Evolutionary conservation across 345 rosid genomes (phyloP).

Genomic region (Physaria fendleri): DNA sequence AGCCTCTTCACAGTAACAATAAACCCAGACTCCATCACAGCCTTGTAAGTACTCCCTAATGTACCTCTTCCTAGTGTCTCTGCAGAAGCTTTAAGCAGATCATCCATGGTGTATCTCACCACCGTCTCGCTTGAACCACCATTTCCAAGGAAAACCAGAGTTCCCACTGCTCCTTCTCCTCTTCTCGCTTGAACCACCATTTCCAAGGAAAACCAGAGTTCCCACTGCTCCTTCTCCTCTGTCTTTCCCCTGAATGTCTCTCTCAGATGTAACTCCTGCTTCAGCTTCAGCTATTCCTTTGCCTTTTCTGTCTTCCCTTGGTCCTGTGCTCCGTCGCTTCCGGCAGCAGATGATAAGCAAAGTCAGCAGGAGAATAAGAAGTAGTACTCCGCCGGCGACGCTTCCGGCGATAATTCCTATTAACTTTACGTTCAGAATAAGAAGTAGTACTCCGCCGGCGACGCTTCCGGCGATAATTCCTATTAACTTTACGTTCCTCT

Average conservation of each 20-base stretch:
- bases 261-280: conserved; percentile 17
- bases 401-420: conserved; percentile 49
- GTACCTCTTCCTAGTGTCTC: conserved; percentile 89
- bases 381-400: conserved; percentile 41
- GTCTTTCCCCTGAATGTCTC: conserved; percentile 36
- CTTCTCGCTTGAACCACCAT: conserved; percentile 31
- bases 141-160: conserved; percentile 73
- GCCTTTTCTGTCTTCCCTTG: conserved; percentile 30
- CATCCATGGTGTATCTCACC: conserved; percentile 80
- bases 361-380: conserved; percentile 21
- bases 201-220: conserved; percentile 70
- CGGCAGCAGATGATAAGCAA: conserved; percentile 21
- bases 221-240: conserved; percentile 74
- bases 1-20: conserved; percentile 93
- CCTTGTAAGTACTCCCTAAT: conserved; percentile 89
- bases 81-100: conserved; percentile 82
- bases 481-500: conserved; percentile 31
- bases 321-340: conserved; percentile 18
- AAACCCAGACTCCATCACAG: conserved; percentile 89
- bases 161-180: no score
- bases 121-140: conserved; percentile 30
- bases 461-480: conserved; percentile 46
- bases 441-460: conserved; percentile 41
- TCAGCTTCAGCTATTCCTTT: conserved; percentile 25
- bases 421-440: conserved; percentile 29